phyloP scores from a whole-genome alignment of 441 rosid genomes.

The Flueggea neowawraea region DNA sequence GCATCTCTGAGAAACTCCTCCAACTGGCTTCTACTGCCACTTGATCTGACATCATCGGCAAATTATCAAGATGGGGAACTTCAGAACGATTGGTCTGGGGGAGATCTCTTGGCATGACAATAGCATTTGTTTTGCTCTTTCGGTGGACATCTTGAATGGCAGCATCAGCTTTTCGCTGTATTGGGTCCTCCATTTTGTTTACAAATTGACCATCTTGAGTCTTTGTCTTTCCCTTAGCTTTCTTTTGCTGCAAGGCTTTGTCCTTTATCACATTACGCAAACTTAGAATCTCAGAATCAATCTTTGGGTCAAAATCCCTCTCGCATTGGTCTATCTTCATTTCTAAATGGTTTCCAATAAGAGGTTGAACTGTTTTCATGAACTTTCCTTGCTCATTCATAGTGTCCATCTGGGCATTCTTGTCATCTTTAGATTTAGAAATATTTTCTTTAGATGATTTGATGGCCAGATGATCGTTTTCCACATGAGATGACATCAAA shows the following conservation, averaged over 20 bases:
- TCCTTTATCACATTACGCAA: conserved; percentile 27
- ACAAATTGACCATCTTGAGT: conserved; percentile 32
- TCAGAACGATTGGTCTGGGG: conserved; percentile 30
- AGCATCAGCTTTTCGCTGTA: conserved; percentile 29
- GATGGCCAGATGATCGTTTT: conserved; percentile 23
- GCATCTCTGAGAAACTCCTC: conserved; percentile 35
- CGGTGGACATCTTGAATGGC: conserved; percentile 29
- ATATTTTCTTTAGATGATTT: conserved; percentile 30
- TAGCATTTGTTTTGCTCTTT: conserved; percentile 38
- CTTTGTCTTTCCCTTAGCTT: conserved; percentile 23
- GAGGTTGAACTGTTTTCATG: conserved; percentile 24
- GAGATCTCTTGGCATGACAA: conserved; percentile 44
- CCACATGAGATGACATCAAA: conserved; percentile 44
- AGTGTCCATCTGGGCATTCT: conserved; percentile 19
- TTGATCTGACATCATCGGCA: conserved; percentile 24
- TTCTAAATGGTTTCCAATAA: conserved; percentile 29
- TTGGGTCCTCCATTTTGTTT: conserved; percentile 34
- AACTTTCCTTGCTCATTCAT: conserved; percentile 21
- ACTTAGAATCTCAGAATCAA: conserved; percentile 26
- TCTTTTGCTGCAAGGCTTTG: conserved; percentile 27
- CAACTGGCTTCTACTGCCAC: conserved; percentile 37
- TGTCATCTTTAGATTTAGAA: conserved; percentile 27
- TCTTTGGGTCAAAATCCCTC: conserved; percentile 29
- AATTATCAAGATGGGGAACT: conserved; percentile 33
- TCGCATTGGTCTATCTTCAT: conserved; percentile 24